Evolutionary conservation across 306 rosid species (phyloP).

Genomic region (Prunus dulcis): DNA sequence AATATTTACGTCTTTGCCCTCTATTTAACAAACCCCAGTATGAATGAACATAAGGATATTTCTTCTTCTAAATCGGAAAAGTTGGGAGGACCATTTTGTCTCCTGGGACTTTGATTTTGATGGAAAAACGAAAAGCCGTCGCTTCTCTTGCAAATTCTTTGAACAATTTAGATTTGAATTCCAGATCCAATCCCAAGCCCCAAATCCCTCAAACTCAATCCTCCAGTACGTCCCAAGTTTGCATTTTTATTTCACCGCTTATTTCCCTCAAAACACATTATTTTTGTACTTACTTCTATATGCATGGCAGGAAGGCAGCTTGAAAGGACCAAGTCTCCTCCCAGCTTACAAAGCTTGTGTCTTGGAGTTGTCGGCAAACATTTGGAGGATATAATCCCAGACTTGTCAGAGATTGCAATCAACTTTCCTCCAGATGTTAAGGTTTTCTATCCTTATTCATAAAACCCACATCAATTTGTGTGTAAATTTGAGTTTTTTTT

Average conservation of each 20-base stretch:
- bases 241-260: background rate
- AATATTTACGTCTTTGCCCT: too few species aligned
- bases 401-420: slow-evolving; percentile 63
- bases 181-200: slow-evolving; percentile 35
- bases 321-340: slow-evolving; percentile 53
- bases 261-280: too few species aligned
- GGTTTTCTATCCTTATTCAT: background rate
- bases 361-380: slow-evolving; percentile 74
- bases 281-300: background rate
- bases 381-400: slow-evolving; percentile 75
- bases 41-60: background rate
- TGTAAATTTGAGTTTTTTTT: background rate
- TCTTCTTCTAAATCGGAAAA: background rate
- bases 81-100: background rate
- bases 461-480: background rate
- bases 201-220: slow-evolving; percentile 28
- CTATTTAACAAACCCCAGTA: background rate
- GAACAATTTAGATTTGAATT: slow-evolving; percentile 51
- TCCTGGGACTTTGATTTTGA: slow-evolving; percentile 27
- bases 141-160: slow-evolving; percentile 36
- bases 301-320: slow-evolving; percentile 37
- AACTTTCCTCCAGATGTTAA: slow-evolving; percentile 69
- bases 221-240: slow-evolving; percentile 29
- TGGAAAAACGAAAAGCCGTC: slow-evolving; percentile 56
- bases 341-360: slow-evolving; percentile 67